Conservation (phyloP, 768 basidiomycete genomes). For the Neoboletus brunneissimus region DNA sequence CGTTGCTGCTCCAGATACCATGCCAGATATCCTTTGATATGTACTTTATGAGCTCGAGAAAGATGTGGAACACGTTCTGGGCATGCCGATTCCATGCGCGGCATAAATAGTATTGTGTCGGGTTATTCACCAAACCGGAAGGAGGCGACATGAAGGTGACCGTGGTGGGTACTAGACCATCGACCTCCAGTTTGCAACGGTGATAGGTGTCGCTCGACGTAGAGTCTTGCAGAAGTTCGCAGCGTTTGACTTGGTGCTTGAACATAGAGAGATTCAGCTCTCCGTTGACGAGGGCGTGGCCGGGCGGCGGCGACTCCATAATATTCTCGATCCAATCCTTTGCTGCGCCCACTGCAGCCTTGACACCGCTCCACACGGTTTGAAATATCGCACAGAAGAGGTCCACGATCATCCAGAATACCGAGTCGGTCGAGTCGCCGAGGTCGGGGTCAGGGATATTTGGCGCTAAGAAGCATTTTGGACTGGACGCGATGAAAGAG, state of each 20-base stretch:
- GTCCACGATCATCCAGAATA: conserved; percentile 13
- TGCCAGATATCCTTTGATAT: not conserved
- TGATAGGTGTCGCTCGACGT: not conserved
- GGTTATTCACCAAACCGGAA: not conserved
- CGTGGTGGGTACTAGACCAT: conserved; percentile 7
- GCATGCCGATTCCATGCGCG: conserved; percentile 20
- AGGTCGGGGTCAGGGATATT: conserved; percentile 2
- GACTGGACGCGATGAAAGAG: conserved; percentile 19
- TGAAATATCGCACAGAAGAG: conserved; percentile 9
- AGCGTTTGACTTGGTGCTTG: conserved; percentile 18
- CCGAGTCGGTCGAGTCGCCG: conserved; percentile 5
- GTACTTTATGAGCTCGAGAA: conserved; percentile 20
- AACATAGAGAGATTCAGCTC: conserved; percentile 22
- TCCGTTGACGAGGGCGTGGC: conserved; percentile 24
- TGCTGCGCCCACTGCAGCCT: not conserved
- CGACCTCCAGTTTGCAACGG: conserved; percentile 13
- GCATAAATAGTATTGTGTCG: conserved; percentile 19
- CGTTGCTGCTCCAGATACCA: not conserved
- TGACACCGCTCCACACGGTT: conserved; percentile 7
- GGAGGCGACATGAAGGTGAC: conserved; percentile 6
- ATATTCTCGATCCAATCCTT: conserved; percentile 3
- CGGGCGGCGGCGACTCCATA: conserved; percentile 11
- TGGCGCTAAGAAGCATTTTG: conserved; percentile 17
- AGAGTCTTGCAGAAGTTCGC: not conserved
- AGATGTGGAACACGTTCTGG: conserved; percentile 13